These are phyloP conservation scores for Comarum palustre DNA, from an alignment of 306 rosid species.

Conservation along the genomic window DNA sequence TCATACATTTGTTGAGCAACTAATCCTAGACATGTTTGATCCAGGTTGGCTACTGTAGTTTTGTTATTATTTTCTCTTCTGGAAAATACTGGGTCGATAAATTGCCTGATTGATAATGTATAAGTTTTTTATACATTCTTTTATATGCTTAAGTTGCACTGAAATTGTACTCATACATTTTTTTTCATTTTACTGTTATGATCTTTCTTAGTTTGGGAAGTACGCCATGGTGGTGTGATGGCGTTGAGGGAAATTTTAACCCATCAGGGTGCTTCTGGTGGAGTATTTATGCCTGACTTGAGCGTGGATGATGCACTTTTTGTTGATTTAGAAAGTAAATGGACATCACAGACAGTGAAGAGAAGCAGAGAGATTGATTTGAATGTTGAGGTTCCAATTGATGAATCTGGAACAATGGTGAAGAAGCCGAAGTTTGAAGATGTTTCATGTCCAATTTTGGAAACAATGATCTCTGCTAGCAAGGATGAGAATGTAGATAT, in stretches of 20 bases:
- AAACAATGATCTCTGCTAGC: constrained; percentile 38
- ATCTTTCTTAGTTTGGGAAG: constrained; percentile 68
- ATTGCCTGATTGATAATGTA: background rate
- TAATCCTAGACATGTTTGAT: constrained; percentile 88
- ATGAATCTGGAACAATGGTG: constrained; percentile 49
- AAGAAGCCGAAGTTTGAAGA: constrained; percentile 75
- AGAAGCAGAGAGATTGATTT: constrained; percentile 82
- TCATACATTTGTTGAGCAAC: constrained; percentile 76
- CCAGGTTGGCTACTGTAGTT: constrained; percentile 55
- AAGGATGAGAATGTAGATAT: constrained; percentile 44
- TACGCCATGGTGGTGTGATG: constrained; percentile 97
- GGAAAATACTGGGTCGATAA: background rate
- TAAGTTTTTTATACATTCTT: background rate
- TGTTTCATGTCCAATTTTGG: constrained; percentile 40
- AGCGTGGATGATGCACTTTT: constrained; percentile 37
- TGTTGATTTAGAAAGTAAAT: constrained; percentile 53
- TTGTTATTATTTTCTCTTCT: background rate
- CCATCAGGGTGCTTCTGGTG: constrained; percentile 93
- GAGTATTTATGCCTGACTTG: constrained; percentile 55
- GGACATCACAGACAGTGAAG: constrained; percentile 42
- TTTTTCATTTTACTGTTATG: background rate
- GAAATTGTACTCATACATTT: constrained; percentile 26
- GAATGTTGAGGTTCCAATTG: constrained; percentile 55
- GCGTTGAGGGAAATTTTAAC: constrained; percentile 92
- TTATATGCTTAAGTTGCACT: constrained; percentile 6